These are phyloP conservation scores for Alternaria metachromatica DNA, from an alignment of 2,329 filamentous ascomycete genomes.

Conservation along the genomic window DNA sequence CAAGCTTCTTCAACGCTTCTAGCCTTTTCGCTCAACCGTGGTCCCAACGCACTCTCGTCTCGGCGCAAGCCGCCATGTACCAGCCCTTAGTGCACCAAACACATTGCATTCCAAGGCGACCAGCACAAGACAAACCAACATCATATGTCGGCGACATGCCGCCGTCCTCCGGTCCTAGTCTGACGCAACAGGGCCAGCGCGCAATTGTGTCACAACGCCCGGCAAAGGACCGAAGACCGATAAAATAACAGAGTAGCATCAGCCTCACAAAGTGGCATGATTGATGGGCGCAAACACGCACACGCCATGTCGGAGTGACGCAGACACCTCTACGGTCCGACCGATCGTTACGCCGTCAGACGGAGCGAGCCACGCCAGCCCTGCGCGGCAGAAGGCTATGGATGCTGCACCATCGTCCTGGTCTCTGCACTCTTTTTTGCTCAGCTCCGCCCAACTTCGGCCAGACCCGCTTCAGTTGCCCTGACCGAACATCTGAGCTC, in stretches of 20 bases:
- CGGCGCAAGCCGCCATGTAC: conserved; percentile 16
- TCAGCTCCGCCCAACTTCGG: conserved; percentile 14
- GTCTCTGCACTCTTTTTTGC: not conserved
- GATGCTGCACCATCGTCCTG: conserved; percentile 1
- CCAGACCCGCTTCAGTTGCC: conserved; percentile 15
- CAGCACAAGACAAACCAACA: conserved; percentile 3
- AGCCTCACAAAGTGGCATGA: conserved; percentile 1
- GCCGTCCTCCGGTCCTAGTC: conserved; percentile 7
- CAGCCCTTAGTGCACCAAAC: conserved; percentile 6
- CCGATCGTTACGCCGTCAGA: conserved; percentile 3
- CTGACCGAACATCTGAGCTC: not conserved
- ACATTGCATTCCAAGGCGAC: not conserved
- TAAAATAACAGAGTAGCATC: conserved; percentile 1
- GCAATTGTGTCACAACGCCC: conserved; percentile 12
- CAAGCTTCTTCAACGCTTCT: conserved; percentile 18
- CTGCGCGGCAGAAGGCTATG: not conserved
- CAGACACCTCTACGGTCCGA: conserved; percentile 1
- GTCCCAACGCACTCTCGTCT: conserved; percentile 5
- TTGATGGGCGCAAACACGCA: not conserved
- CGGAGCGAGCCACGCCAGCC: conserved; percentile 1
- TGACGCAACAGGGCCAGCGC: conserved; percentile 1
- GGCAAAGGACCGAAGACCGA: conserved; percentile 10
- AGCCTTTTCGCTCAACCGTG: conserved; percentile 1
- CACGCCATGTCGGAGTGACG: not conserved
- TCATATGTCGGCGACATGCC: conserved; percentile 9